Evolutionary conservation across 306 rosid genomes (phyloP).

Genomic region (Vigna nakashimae): DNA sequence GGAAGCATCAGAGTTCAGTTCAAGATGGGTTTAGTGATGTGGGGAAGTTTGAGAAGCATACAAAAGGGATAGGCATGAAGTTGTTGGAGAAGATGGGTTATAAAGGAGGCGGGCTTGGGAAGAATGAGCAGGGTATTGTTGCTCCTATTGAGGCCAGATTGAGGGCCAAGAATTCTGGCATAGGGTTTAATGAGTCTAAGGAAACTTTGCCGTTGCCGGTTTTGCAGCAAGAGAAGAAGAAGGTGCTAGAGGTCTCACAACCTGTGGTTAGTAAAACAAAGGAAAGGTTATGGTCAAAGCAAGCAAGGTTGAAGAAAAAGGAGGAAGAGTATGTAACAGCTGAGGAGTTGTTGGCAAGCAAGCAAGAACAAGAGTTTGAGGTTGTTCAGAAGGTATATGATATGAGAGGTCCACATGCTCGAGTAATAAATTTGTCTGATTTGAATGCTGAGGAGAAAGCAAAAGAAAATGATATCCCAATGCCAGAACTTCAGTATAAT

Average conservation of each 20-base stretch:
- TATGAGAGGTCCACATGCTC: constrained; percentile 63
- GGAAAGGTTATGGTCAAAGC: constrained; percentile 73
- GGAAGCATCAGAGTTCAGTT: constrained; percentile 41
- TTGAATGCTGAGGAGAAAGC: constrained; percentile 69
- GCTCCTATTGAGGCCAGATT: constrained; percentile 77
- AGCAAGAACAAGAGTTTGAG: constrained; percentile 72
- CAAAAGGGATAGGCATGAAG: constrained; percentile 86
- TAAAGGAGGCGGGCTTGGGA: constrained; percentile 96
- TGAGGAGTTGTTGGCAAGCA: constrained; percentile 74
- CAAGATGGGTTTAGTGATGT: constrained; percentile 46
- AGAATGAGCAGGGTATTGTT: constrained; percentile 83
- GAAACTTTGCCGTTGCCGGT: constrained; percentile 50
- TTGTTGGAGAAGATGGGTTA: constrained; percentile 92
- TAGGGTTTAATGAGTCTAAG: constrained; percentile 82
- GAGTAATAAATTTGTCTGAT: constrained; percentile 61
- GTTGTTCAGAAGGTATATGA: constrained; percentile 75
- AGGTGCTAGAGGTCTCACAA: constrained; percentile 40
- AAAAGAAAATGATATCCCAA: constrained; percentile 58
- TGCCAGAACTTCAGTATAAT: constrained; percentile 70
- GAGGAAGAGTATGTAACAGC: constrained; percentile 70
- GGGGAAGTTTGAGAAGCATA: constrained; percentile 82
- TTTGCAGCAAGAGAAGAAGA: constrained; percentile 58
- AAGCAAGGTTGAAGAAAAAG: constrained; percentile 50
- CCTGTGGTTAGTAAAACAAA: constrained; percentile 49
- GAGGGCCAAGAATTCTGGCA: constrained; percentile 84